Evolutionary conservation across 208 protist species (phyloP), one percentile per base, ranked within the genome.

Genomic region (Porcisia deanei): DNA sequence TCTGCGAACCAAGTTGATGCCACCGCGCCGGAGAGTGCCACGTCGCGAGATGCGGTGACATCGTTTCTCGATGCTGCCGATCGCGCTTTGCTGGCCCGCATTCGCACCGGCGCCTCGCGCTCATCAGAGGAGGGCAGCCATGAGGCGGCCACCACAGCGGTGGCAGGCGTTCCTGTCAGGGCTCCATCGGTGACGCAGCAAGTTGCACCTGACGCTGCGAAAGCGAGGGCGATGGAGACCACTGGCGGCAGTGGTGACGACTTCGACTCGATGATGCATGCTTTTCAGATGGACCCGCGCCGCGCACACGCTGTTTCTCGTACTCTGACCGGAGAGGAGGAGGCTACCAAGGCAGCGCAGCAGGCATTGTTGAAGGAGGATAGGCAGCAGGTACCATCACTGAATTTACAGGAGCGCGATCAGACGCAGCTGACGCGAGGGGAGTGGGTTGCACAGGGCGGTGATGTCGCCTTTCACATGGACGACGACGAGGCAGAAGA

Each of bases 371-470:
- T 94, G 30, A 77, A 84, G 74, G 83, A 52, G 71, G 91, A 96
- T 65, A 88, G 90, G 61, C 64, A 76, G 47, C 85, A 80, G 77
- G 67, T 92, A n/a, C 90, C 88, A 14, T 75, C 71, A 30, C 72
- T 90, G 49, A 54, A 80, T 37, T 74, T 83, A 22, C 73, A 76
- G 34, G 81, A 84, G 73, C 65, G 73, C 8, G 87, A 91, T 34
- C 76, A 73, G 72, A 70, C 76, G 49, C 88, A 92, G 75, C 81
- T 85, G 59, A 93, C 88, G 34, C 87, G 88, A 30, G 77, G 83
- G 8, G 92, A 96, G 85, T 94, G 90, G 88, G 43, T 96, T 57
- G 80, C 82, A 52, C 90, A 88, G 52, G 92, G 91, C 61, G 92
- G 92, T 49, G 90, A 94, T 72, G 75, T 80, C 25, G 87, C 85